Evolutionary conservation across 129 eudicot genomes (phyloP).

Genomic region (Flaveria bidentis): DNA sequence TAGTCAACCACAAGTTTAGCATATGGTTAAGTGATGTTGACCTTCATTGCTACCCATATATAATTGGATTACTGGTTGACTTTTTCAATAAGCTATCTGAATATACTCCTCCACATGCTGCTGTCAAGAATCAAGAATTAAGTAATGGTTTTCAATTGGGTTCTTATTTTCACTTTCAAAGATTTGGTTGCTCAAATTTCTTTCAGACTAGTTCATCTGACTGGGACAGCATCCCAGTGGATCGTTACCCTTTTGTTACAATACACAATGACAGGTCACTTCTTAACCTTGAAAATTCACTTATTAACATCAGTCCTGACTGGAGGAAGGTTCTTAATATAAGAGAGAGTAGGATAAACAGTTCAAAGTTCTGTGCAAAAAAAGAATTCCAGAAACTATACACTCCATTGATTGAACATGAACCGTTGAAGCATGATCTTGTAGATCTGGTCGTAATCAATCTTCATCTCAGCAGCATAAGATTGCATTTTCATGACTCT

Average conservation of each 20-base stretch:
- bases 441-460: conserved; percentile 29
- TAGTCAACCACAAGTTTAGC: conserved; percentile 35
- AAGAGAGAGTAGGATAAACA: conserved; percentile 36
- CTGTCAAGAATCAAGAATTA: conserved; percentile 26
- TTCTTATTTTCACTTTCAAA: conserved; percentile 47
- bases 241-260: conserved; percentile 62
- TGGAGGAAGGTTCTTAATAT: conserved; percentile 47
- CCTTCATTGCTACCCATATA: conserved; percentile 72
- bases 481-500: conserved; percentile 79
- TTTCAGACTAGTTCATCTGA: conserved; percentile 41
- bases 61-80: conserved; percentile 53
- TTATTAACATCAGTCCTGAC: conserved; percentile 42
- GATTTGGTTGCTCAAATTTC: conserved; percentile 59
- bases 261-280: conserved; percentile 47
- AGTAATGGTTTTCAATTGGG: conserved; percentile 30
- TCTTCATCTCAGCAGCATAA: conserved; percentile 49
- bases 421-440: conserved; percentile 1
- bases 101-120: conserved; percentile 35
- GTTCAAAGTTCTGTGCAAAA: conserved; percentile 31
- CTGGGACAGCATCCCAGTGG: conserved; percentile 52
- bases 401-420: conserved; percentile 27
- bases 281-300: conserved; percentile 46
- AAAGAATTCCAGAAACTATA: conserved; percentile 35
- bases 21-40: conserved; percentile 55
- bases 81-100: conserved; percentile 54